Base-by-base conservation (phyloP, 2,329 filamentous ascomycete genomes). In the Claviceps citrina region DNA sequence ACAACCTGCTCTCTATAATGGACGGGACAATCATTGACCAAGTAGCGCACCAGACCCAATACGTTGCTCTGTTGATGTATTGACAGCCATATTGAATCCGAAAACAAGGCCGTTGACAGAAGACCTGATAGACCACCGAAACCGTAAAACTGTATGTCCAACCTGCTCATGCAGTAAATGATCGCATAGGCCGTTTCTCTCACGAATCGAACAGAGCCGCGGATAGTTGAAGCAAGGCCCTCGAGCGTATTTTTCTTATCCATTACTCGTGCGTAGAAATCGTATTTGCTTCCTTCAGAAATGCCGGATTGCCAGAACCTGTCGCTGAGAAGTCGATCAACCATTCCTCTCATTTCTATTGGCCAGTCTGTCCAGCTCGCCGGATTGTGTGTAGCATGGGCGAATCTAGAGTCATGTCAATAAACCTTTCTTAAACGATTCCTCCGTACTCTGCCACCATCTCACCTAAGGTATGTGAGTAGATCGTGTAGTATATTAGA, bases 221-320 rank as follows among this genome's bases (percentile, higher is more conserved):
- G 78, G 31, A 98, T 85, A 0, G 86, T 87, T 1, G 89, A 96
- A 5, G 87, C 89, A 46, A 98, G 82, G 0, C 91, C 91, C 60
- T 98, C 91, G 42, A 94, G 75, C 0, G 86, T 94, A 31, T 73
- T 74, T 59, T 86, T 93, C 41, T 91, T 94, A 25, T 85, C 82
- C 41, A 85, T 77, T 2, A 98, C 89, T 31, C 84, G 76, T 25
- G 85, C 83, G 58, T 95, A 96, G 56, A 98, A 98, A 43, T 96
- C 89, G 46, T 96, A 91, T 56, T 91, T 86, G 51, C 84, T 96
- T 20, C 93, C 91, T 45, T 81, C 83, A 0, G 91, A 96, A 38
- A 98, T 98, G 8, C 91, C 91, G 6, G 87, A 85, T 65, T 98
- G 91, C 91, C 91, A 98, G 58, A 98, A 98, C 19, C 91, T 74